Evolutionary conservation across 768 basidiomycete species (phyloP).

Genomic region (Coprinopsis cinerea): DNA sequence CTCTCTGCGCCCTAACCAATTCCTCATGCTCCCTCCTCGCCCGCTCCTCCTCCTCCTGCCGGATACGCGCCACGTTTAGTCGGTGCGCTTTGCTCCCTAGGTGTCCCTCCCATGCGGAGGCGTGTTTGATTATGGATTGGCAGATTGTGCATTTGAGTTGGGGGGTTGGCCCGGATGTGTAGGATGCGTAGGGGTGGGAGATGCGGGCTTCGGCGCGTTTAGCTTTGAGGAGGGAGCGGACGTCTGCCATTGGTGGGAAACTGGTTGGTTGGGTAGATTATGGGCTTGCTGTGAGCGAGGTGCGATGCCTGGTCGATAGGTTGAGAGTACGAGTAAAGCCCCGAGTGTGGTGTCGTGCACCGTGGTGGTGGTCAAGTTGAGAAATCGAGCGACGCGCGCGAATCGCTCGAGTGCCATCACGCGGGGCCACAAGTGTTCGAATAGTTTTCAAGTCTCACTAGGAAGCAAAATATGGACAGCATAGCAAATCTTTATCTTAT

Average conservation of each 20-base stretch:
- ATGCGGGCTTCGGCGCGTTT: conserved; percentile 73
- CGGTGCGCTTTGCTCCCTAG: conserved; percentile 77
- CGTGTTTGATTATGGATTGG: conserved; percentile 58
- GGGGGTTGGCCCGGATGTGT: conserved; percentile 54
- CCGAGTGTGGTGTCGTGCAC: no score
- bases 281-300: no score
- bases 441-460: no score
- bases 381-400: background rate
- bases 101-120: conserved; percentile 85
- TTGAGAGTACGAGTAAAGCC: no score
- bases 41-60: conserved; percentile 41
- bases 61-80: conserved; percentile 52
- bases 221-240: conserved; percentile 76
- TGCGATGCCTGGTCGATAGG: no score
- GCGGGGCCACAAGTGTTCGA: no score
- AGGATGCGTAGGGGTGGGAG: conserved; percentile 67
- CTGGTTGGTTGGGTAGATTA: no score
- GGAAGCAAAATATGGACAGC: no score
- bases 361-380: background rate
- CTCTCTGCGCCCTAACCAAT: conserved; percentile 21
- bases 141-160: conserved; percentile 70
- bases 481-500: no score
- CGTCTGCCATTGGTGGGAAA: conserved; percentile 73
- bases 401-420: no score
- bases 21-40: conserved; percentile 27